Percentiles rank a stretch among this genome's conserved stretches.
Conservation (phyloP, 805 yeast genomes). For the Priceomyces medius region DNA sequence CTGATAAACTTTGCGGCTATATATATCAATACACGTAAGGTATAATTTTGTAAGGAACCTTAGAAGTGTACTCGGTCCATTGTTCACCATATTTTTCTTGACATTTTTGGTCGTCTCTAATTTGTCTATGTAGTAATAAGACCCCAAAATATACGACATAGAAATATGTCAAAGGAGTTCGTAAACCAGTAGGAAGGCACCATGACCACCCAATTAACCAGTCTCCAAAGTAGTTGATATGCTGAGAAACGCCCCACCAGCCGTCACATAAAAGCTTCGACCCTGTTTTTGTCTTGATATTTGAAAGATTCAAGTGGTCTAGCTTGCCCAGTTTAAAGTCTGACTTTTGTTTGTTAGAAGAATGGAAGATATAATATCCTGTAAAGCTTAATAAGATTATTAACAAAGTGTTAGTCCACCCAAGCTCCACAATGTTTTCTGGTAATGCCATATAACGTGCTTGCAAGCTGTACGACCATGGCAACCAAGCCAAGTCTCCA, state of each 20-base stretch:
- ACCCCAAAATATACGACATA: constrained; percentile 81
- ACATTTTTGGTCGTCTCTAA: constrained; percentile 90
- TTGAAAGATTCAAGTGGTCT: constrained; percentile 55
- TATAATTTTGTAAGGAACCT: constrained; percentile 86
- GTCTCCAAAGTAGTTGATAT: constrained; percentile 93
- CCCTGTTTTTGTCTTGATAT: constrained; percentile 70
- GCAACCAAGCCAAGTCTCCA: constrained; percentile 91
- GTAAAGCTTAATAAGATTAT: constrained; percentile 50
- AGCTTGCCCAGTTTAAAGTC: constrained; percentile 78
- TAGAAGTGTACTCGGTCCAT: constrained; percentile 79
- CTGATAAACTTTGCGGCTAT: background rate
- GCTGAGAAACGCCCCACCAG: constrained; percentile 95
- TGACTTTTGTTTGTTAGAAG: constrained; percentile 82
- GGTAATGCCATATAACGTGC: constrained; percentile 70
- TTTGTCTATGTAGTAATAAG: constrained; percentile 82
- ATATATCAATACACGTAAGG: constrained; percentile 79
- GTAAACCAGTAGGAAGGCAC: constrained; percentile 87
- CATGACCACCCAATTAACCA: constrained; percentile 89
- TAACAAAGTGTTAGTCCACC: constrained; percentile 32
- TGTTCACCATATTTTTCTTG: constrained; percentile 77
- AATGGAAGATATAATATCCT: constrained; percentile 82
- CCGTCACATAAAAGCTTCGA: constrained; percentile 83
- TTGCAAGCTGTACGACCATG: constrained; percentile 87
- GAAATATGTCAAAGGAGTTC: constrained; percentile 82
- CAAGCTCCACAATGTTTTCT: constrained; percentile 54